phyloP scores from a whole-genome alignment of 768 basidiomycete species.

The Amanita thiersii region DNA sequence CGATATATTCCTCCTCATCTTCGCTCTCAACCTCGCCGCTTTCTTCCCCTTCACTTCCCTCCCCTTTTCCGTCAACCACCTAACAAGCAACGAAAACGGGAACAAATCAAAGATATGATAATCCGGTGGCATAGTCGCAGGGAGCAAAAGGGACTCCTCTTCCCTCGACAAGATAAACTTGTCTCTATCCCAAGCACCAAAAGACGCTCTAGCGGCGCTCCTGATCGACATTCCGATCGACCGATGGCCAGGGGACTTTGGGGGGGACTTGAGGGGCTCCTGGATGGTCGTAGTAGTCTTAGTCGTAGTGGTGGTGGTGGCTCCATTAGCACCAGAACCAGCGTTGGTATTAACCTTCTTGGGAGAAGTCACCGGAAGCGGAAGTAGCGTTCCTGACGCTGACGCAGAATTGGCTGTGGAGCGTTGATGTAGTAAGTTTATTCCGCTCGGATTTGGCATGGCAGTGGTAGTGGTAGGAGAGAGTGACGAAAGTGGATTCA shows the following conservation, averaged over 20 bases:
- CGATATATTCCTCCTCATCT: conserved; percentile 33
- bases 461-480: too few relatives aligned
- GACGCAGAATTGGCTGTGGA: conserved; percentile 17
- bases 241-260: background rate
- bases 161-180: conserved; percentile 27
- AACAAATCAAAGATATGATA: conserved; percentile 58
- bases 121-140: conserved; percentile 49
- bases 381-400: conserved; percentile 1
- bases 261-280: too few relatives aligned
- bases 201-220: background rate
- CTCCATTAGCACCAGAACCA: too few relatives aligned
- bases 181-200: conserved; percentile 13
- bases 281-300: too few relatives aligned
- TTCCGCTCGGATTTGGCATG: too few relatives aligned
- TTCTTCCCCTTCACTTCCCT: conserved; percentile 53
- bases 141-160: conserved; percentile 42
- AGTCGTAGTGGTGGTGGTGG: too few relatives aligned
- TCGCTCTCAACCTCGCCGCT: conserved; percentile 46
- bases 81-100: conserved; percentile 57
- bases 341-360: background rate
- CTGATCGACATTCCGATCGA: background rate
- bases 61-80: conserved; percentile 36
- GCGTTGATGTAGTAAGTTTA: too few relatives aligned
- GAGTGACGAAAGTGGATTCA: too few relatives aligned
- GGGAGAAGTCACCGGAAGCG: background rate